Base-by-base conservation (phyloP, 2,329 filamentous ascomycete genomes). In the Thielaviopsis musarum region DNA sequence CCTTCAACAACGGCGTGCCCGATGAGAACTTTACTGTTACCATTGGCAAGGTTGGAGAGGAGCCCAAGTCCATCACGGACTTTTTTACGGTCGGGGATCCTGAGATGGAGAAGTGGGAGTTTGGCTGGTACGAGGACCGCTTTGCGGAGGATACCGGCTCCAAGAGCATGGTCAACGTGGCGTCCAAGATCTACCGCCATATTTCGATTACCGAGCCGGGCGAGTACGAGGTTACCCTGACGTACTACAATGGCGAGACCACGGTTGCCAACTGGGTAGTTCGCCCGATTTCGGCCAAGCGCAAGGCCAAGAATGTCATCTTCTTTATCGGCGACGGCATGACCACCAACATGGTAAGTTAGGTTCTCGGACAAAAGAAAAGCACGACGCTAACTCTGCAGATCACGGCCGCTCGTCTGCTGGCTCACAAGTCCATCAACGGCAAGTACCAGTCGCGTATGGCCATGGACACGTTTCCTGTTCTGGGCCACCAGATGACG, bases 401-500 rank as follows among this genome's bases (percentile, higher is more conserved):
- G 72, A 86, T 87, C 67, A 86, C 83, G 45, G 88, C 88, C 51
- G 88, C 88, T 58, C 85, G 88, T 64, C 76, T 93, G 59, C 82
- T 94, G 59, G 88, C 78, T 19, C 88, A 94, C 75, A 85, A 88
- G 75, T 84, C 79, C 65, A 78, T 91, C 75, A 93, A 94, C 67
- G 88, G 88, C 65, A 87, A 86, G 70, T 94, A 91, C 70, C 83
- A 88, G 74, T 82, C 79, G 60, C 78, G 76, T 60, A 79, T 94
- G 77, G 77, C 82, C 67, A 76, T 94, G 75, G 88, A 94, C 73
- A 78, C 89, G 67, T 93, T 93, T 72, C 88, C 88, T 2, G 80
- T 91, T n/a, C 69, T 91, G 12, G 88, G 88, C 21, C 88, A 94
- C 70, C 88, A 91, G 72, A 91, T 93, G 84, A 91, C 88, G 12